These are phyloP conservation scores for Hypericum androsaemum DNA, from an alignment of 345 rosid genomes.

Conservation along the genomic window DNA sequence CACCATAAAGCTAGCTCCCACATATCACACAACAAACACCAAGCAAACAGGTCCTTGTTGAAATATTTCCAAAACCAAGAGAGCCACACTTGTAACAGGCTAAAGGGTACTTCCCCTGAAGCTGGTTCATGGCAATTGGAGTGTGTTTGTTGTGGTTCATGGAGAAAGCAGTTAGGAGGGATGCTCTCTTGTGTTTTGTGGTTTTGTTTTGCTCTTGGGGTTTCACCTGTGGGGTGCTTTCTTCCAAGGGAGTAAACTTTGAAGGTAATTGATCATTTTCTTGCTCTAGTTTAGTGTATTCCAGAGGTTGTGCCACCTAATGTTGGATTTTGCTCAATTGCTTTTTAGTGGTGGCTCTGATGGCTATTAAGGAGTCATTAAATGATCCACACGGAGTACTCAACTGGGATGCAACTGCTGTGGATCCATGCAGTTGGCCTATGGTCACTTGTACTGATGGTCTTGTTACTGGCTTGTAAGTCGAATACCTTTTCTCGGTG, in stretches of 20 bases:
- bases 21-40: conserved; percentile 13
- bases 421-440: conserved; percentile 87
- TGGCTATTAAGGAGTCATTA: conserved; percentile 39
- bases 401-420: conserved; percentile 64
- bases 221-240: conserved; percentile 48
- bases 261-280: conserved; percentile 48
- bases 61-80: conserved; percentile 7
- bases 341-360: conserved; percentile 61
- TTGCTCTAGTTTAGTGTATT: not conserved
- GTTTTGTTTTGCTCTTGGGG: conserved; percentile 30
- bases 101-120: conserved; percentile 7
- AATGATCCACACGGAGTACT: conserved; percentile 62
- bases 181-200: conserved; percentile 18
- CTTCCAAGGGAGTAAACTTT: conserved; percentile 70
- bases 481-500: not conserved
- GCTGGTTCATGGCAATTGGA: conserved; percentile 12
- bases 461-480: conserved; percentile 67
- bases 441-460: conserved; percentile 65
- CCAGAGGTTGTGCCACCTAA: not conserved
- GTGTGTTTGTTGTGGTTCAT: conserved; percentile 9
- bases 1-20: conserved; percentile 10
- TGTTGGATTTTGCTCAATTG: not conserved
- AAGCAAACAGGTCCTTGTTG: conserved; percentile 13
- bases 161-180: conserved; percentile 31
- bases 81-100: conserved; percentile 8